A percentile compares a stretch with the other conserved stretches of the same genome.
Conservation (phyloP, 2,329 filamentous ascomycete species). For the Lachnellula cervina region DNA sequence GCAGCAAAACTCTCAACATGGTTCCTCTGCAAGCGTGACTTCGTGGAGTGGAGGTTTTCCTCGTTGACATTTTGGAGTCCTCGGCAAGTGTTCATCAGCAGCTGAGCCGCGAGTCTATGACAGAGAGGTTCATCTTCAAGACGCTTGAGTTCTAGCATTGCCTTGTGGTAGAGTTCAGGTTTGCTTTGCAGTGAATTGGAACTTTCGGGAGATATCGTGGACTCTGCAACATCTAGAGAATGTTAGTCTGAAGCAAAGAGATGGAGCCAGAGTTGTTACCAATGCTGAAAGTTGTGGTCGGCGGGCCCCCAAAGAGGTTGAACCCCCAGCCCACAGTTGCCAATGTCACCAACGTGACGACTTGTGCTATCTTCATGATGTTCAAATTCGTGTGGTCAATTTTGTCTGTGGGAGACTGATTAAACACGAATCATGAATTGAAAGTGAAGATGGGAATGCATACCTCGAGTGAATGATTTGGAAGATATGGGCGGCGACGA, state of each 20-base stretch:
- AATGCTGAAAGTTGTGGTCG: not conserved
- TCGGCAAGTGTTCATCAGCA: slow-evolving; percentile 32
- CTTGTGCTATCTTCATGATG: not conserved
- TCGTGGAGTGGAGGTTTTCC: slow-evolving; percentile 26
- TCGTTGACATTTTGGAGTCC: slow-evolving; percentile 26
- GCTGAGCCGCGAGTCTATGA: slow-evolving; percentile 29
- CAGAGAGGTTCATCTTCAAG: slow-evolving; percentile 31
- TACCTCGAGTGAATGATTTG: not conserved
- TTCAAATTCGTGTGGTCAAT: not conserved
- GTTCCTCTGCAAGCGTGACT: slow-evolving; percentile 36
- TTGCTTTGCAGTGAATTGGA: slow-evolving; percentile 11
- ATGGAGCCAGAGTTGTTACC: not conserved
- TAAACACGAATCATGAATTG: not conserved
- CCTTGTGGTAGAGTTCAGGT: slow-evolving; percentile 29
- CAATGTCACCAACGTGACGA: not conserved
- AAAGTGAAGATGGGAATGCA: not conserved
- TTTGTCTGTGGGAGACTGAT: not conserved
- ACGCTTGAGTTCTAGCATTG: slow-evolving; percentile 28
- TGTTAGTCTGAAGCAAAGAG: not conserved
- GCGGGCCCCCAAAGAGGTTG: not conserved
- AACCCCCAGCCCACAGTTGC: not conserved
- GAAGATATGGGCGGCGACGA: not conserved
- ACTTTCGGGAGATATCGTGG: not conserved
- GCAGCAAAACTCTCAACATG: slow-evolving; percentile 54
- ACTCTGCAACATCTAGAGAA: not conserved